Conservation (phyloP, 1,139 yeast species). For the Pichia sp. region DNA sequence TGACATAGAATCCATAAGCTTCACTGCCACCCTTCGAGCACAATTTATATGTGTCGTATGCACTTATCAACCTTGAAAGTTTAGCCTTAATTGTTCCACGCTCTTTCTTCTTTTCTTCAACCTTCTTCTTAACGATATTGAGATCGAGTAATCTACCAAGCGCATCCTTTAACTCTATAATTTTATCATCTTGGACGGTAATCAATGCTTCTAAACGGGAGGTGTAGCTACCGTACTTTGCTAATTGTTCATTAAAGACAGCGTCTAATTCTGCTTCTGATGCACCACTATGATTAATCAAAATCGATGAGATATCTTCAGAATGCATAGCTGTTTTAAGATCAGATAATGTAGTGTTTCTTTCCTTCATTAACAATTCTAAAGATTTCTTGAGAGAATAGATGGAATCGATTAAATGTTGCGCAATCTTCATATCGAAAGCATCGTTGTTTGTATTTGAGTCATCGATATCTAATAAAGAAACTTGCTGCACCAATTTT, state of each 20-base stretch:
- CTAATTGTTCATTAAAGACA: constrained; percentile 71
- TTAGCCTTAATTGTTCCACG: constrained; percentile 31
- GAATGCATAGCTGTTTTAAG: constrained; percentile 70
- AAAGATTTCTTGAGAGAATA: constrained; percentile 46
- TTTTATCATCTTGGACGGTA: constrained; percentile 56
- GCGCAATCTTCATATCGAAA: constrained; percentile 28
- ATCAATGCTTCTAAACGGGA: constrained; percentile 67
- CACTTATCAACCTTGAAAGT: constrained; percentile 47
- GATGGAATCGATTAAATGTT: constrained; percentile 39
- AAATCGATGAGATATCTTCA: constrained; percentile 82
- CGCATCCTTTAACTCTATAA: constrained; percentile 53
- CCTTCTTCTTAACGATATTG: constrained; percentile 38
- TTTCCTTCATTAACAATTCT: constrained; percentile 54
- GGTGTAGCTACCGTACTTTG: constrained; percentile 71
- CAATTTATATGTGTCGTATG: constrained; percentile 53
- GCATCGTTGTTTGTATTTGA: constrained; percentile 26
- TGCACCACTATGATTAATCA: constrained; percentile 59
- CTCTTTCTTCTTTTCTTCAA: constrained; percentile 37
- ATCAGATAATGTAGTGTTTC: constrained; percentile 57
- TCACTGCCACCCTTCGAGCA: constrained; percentile 58
- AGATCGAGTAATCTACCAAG: constrained; percentile 58
- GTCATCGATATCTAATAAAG: constrained; percentile 56
- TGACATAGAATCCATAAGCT: constrained; percentile 63
- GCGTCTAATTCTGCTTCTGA: constrained; percentile 49
- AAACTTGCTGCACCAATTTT: constrained; percentile 40